Evolutionary conservation across 2,329 filamentous ascomycete species (phyloP).

Genomic region (Pyrenophora graminea): DNA sequence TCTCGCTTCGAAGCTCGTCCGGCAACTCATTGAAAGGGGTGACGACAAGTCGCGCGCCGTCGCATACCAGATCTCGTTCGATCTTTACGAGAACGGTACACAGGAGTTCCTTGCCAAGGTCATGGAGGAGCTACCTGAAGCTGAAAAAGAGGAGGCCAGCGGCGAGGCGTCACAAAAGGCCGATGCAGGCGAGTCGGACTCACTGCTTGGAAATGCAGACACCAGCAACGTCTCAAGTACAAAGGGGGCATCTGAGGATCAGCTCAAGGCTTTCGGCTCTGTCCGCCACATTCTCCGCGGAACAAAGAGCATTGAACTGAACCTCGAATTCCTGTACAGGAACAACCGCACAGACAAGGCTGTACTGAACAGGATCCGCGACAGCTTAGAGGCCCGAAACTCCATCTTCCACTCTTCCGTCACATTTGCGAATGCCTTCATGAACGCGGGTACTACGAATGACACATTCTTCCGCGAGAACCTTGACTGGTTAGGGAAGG

Average conservation of each 20-base stretch:
- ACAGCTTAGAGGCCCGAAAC: constrained; percentile 92
- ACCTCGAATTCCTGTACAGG: constrained; percentile 93
- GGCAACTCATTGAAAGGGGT: constrained; percentile 76
- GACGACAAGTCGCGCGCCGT: constrained; percentile 79
- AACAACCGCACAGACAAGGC: constrained; percentile 91
- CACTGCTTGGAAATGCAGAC: constrained; percentile 60
- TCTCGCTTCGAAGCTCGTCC: constrained; percentile 85
- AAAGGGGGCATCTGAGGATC: constrained; percentile 54
- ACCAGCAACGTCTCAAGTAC: constrained; percentile 58
- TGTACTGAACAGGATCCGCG: constrained; percentile 93
- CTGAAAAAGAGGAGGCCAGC: constrained; percentile 54
- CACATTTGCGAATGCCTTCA: constrained; percentile 97
- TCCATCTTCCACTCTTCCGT: constrained; percentile 98
- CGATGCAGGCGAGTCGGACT: constrained; percentile 62
- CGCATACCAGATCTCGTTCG: constrained; percentile 97
- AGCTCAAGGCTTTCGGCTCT: constrained; percentile 59
- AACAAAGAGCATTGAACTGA: constrained; percentile 90
- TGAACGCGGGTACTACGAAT: constrained; percentile 98
- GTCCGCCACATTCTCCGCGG: constrained; percentile 74
- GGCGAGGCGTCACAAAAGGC: constrained; percentile 44
- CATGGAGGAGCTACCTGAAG: constrained; percentile 71
- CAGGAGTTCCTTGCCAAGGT: constrained; percentile 95
- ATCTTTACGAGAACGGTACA: constrained; percentile 97
- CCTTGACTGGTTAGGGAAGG: constrained; percentile 95
- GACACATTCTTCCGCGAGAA: constrained; percentile 99